Percentiles rank a stretch among this genome's conserved stretches.
phyloP scores from a whole-genome alignment of 495 filamentous ascomycete genomes.

The Melanomma pulvis-pyrius region DNA sequence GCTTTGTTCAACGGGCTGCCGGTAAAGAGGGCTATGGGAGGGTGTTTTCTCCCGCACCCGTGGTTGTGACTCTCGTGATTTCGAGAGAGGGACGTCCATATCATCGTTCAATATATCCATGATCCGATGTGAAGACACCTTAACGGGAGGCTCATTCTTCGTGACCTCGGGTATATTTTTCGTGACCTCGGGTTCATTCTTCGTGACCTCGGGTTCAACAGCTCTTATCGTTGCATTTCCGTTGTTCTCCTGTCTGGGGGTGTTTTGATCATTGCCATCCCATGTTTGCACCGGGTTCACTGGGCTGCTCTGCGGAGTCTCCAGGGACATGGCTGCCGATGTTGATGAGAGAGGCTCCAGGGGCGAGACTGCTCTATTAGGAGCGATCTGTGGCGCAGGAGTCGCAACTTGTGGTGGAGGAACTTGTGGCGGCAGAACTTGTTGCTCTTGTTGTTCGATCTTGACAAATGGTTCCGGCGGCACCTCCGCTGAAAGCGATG shows the following conservation, averaged over 20 bases:
- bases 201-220: background rate
- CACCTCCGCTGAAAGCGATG: conserved; percentile 20
- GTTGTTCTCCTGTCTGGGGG: conserved; percentile 1
- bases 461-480: conserved; percentile 2
- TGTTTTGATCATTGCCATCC: background rate
- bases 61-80: conserved; percentile 6
- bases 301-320: conserved; percentile 21
- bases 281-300: background rate
- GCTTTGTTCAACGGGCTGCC: background rate
- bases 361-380: conserved; percentile 2
- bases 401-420: background rate
- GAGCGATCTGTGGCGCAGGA: conserved; percentile 6
- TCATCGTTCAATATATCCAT: conserved; percentile 34
- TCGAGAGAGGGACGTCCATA: conserved; percentile 10
- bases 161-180: background rate
- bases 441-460: background rate
- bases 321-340: conserved; percentile 27
- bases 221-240: background rate
- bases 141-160: conserved; percentile 22
- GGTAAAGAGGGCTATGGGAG: background rate
- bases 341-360: conserved; percentile 12
- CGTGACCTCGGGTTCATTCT: background rate
- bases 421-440: background rate
- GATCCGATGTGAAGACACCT: conserved; percentile 27
- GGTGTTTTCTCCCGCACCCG: background rate